A percentile compares a stretch with the other conserved stretches of the same genome.
phyloP scores from a whole-genome alignment of 306 rosid species.

The Delonix regia region DNA sequence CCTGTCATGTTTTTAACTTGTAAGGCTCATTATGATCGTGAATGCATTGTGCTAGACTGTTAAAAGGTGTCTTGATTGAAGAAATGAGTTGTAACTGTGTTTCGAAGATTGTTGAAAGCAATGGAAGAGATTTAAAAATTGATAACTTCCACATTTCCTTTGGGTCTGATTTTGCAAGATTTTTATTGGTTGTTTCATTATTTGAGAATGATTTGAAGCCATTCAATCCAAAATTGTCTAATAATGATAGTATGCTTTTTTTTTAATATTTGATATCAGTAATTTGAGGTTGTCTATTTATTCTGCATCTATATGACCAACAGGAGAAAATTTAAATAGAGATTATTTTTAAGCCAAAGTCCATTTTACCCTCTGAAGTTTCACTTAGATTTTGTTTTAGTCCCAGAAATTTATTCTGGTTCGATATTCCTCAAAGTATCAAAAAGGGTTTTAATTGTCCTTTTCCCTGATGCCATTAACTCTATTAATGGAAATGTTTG shows the following conservation, averaged over 20 bases:
- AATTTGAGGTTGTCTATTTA: background rate
- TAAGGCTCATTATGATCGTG: conserved; percentile 1
- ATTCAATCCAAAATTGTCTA: background rate
- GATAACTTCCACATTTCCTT: conserved; percentile 13
- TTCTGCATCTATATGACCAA: background rate
- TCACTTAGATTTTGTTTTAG: background rate
- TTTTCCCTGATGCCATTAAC: background rate
- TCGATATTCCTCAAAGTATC: background rate
- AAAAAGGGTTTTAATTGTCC: background rate
- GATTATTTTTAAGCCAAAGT: background rate
- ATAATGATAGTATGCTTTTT: background rate
- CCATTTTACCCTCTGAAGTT: background rate
- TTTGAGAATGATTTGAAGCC: conserved; percentile 12
- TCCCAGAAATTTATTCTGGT: background rate
- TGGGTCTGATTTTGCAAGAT: conserved; percentile 21
- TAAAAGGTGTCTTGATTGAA: conserved; percentile 11
- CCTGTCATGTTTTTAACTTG: conserved; percentile 21
- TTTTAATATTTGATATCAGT: background rate
- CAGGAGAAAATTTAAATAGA: background rate
- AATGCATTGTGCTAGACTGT: conserved; percentile 12
- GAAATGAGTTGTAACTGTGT: conserved; percentile 17
- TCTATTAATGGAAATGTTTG: background rate
- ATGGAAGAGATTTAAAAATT: conserved; percentile 16
- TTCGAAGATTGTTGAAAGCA: conserved; percentile 33
- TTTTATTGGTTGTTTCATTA: conserved; percentile 14